phyloP scores from a whole-genome alignment of 306 rosid species.

The Ammopiptanthus mongolicus region DNA sequence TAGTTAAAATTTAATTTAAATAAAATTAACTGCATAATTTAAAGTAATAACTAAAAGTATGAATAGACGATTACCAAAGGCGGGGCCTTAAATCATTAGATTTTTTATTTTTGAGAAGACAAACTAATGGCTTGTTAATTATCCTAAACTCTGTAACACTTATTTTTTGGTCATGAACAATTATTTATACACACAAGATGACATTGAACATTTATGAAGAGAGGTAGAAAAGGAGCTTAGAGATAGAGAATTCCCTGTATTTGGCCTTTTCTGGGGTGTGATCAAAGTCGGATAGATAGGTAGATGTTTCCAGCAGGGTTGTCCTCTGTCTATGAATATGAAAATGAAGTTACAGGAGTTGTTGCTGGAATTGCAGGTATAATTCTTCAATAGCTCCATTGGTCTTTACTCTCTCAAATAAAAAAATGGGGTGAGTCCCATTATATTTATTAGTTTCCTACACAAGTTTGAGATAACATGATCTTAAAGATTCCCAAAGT shows the following conservation, averaged over 20 bases:
- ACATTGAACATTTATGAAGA: not conserved
- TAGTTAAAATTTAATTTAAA: too few species aligned
- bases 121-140: too few species aligned
- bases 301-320: conserved; percentile 13
- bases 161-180: not conserved
- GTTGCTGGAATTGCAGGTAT: too few species aligned
- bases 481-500: not conserved
- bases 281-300: not conserved
- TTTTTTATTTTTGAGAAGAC: too few species aligned
- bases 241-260: not conserved
- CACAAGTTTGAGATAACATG: not conserved
- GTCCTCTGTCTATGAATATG: conserved; percentile 36
- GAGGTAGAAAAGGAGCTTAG: not conserved
- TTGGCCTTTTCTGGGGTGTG: not conserved
- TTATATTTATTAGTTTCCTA: not conserved
- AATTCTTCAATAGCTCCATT: too few species aligned
- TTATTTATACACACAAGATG: not conserved
- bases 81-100: too few species aligned
- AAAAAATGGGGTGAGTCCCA: too few species aligned
- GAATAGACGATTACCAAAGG: too few species aligned
- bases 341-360: conserved; percentile 5
- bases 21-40: too few species aligned
- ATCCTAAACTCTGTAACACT: not conserved
- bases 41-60: too few species aligned
- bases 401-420: too few species aligned